Evolutionary conservation across 768 basidiomycete species (phyloP), one percentile per base, ranked within the genome.

Genomic region (Boletus rubroflammeus): DNA sequence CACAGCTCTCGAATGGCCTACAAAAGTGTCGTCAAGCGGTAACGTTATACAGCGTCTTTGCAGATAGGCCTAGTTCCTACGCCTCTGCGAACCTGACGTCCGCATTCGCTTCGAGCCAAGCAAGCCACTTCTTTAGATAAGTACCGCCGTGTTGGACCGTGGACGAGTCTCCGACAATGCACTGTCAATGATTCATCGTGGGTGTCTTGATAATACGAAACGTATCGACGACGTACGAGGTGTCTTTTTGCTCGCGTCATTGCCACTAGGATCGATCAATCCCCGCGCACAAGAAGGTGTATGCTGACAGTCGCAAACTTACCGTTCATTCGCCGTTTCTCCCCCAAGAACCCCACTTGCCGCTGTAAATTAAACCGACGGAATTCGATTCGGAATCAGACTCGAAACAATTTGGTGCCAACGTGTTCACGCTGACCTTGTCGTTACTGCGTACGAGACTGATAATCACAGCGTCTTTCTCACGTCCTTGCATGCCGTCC

Each of bases 401-500:
- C 28, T 35, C 34, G 26, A 35, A 39, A 26, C n/a, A 34, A 26
- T 4, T 6, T 14, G 8, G 9, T 17, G 17, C n/a, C 15, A 64
- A 64, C 74, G 5, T 55, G 47, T 19, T 3, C 23, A 5, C 1
- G 5, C 63, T 26, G 26, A 86, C 90, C 72, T 81, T 84, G 50
- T 89, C 85, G 63, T 98, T 99, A 60, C 93, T 95, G 25, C 97
- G 79, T 2, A 98, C 97, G 4, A 99, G 81, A 60, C 84, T 91
- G 50, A 99, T 90, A 23, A 98, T 82, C 36, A 98, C 83, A 0
- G 93, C 93, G 50, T 98, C 93, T 61, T 93, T 93, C 69, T 99
- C 96, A 46, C 97, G 82, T 0, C 96, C 96, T 75, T 99, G 97
- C 86, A 98, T 90, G 0, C 94, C 93, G 65, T 98, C 97, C 1